Evolutionary conservation across 305 asterid species (phyloP).

Genomic region (Plantago rigida): DNA sequence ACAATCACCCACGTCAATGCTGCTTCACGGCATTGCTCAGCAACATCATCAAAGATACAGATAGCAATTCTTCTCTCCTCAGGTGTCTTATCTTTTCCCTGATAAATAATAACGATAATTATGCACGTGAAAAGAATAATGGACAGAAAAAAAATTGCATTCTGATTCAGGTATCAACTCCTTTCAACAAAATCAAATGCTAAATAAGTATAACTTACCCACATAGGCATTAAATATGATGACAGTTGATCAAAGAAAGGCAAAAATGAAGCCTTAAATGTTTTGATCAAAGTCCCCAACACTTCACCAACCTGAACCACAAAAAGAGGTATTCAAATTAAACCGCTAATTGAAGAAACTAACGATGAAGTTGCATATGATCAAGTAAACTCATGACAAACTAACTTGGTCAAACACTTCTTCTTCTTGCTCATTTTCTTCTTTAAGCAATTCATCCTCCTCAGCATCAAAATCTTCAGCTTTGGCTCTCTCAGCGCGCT

Average conservation of each 20-base stretch:
- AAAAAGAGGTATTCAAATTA: slow-evolving; percentile 5
- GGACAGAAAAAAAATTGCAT: not conserved
- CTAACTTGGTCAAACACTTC: slow-evolving; percentile 87
- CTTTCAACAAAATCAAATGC: slow-evolving; percentile 6
- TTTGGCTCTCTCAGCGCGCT: slow-evolving; percentile 67
- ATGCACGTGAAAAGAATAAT: not conserved
- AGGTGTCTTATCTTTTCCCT: slow-evolving; percentile 87
- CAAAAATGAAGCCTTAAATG: slow-evolving; percentile 69
- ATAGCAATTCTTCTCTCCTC: slow-evolving; percentile 97
- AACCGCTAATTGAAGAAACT: slow-evolving; percentile 15
- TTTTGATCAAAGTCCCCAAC: slow-evolving; percentile 70
- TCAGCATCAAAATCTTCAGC: slow-evolving; percentile 95
- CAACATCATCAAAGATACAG: slow-evolving; percentile 95
- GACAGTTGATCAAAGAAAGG: slow-evolving; percentile 80
- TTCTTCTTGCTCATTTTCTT: slow-evolving; percentile 94
- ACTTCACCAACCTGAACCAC: slow-evolving; percentile 67
- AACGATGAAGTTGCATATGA: not conserved
- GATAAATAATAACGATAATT: slow-evolving; percentile 19
- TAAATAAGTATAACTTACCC: slow-evolving; percentile 50
- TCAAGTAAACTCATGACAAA: slow-evolving; percentile 9
- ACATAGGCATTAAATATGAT: slow-evolving; percentile 82
- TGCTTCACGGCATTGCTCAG: slow-evolving; percentile 88
- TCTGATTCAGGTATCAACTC: not conserved
- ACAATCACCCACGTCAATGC: slow-evolving; percentile 57
- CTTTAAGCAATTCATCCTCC: slow-evolving; percentile 78